Base-by-base conservation (phyloP, 805 yeast genomes). In the Saturnispora besseyi region DNA sequence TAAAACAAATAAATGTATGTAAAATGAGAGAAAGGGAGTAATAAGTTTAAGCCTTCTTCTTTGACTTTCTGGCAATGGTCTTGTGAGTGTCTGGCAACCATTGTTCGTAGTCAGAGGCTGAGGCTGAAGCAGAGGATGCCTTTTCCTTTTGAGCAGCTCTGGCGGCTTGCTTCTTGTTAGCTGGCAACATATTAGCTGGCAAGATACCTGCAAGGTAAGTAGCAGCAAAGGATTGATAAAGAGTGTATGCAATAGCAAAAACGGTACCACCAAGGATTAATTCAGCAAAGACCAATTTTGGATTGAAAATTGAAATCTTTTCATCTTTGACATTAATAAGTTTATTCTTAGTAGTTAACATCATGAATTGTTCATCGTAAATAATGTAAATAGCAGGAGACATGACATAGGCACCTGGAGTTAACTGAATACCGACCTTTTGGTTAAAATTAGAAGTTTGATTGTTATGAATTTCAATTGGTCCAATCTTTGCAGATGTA, bases 251-350 rank as follows among this genome's bases (percentile, higher is more conserved):
- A 44, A 75, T 57, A 40, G 69, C 76, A 46, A 70, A 81, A 29
- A 81, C 48, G 18, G 81, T 63, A 22, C 67, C 74, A 3, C 70
- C 57, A 51, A 87, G 66, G 26, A 85, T 56, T 13, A 78, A 46
- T 62, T 81, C 84, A 55, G 84, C 75, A 33, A 84, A 63, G 51
- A 87, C 61, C 60, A 88, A 76, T 65, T 82, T 80, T 12, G 90
- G 93, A 62, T 85, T 78, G 67, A 83, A 81, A 48, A 82, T 55
- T 0, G 95, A 82, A 57, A 89, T 70, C 50, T 82, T 75, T 34
- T 75, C 76, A 58, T 88, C 96, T 10, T 65, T 65, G 50, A 89
- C 76, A 22, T 70, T 63, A 42, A 85, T 68, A 52, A 81, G 66
- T 59, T 79, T 81, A 46, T 79, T 76, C 59, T 76, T 72, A 28